Evolutionary conservation across 2,329 filamentous ascomycete genomes (phyloP), one percentile per base, ranked within the genome.

Genomic region (Monosporascus sp.): DNA sequence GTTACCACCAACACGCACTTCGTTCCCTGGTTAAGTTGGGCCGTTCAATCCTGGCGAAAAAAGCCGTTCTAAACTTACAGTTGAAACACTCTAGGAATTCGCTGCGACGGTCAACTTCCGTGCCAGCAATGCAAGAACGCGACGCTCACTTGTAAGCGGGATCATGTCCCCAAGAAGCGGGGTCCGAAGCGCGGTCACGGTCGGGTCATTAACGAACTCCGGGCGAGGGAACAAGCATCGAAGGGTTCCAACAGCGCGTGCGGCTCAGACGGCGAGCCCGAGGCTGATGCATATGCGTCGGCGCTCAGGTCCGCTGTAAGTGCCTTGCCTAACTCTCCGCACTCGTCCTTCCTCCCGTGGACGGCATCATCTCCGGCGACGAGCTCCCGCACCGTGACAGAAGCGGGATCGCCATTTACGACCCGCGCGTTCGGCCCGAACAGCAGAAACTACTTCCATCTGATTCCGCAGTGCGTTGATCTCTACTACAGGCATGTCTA

Each of bases 141-240:
- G 31, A 76, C 79, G 24, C 74, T 86, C 55, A 76, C 72, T n/a
- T 86, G 82, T 71, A 85, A 82, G 58, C 81, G 83, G 65, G 83
- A 85, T 61, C 81, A 84, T 61, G 78, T 86, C 44, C 82, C 82
- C 16, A 80, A 82, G 66, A 85, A 84, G 68, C 80, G 84, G 60
- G 82, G 82, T 2, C 82, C 82, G 14, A 86, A 85, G 62, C 79
- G 80, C 27, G 82, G 80, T 49, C 77, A 80, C 55, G 82, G 82
- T 37, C 80, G 83, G 59, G 81, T 86, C 41, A 82, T 86, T 54
- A 82, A 82, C 56, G 81, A 84, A 68, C 70, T 86, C 22, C 74
- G 82, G 50, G 79, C 68, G 50, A 68, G 67, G 74, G 72, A 81
- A 66, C 56, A 73, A 67, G 60, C 70, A 73, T 19, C 51, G 54